Evolutionary conservation across 352 stramenopile species (phyloP).

Genomic region (Phytophthora multivora): DNA sequence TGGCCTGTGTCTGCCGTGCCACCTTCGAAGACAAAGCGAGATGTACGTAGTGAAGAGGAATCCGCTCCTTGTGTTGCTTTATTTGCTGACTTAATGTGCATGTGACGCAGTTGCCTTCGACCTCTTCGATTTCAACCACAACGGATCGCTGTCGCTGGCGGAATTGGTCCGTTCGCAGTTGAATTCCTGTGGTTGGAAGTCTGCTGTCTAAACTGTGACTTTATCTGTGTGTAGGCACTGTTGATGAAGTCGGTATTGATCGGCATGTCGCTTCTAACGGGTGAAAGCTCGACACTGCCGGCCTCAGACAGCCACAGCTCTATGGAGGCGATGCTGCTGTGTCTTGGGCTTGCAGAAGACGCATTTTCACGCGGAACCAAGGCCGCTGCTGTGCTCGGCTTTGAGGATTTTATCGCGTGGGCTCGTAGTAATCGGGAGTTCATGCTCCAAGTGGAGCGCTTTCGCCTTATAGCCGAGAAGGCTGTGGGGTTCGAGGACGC

Average conservation of each 20-base stretch:
- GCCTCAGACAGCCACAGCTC: conserved; percentile 8
- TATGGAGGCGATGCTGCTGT: conserved; percentile 48
- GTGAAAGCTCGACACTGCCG: conserved; percentile 10
- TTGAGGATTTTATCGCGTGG: conserved; percentile 85
- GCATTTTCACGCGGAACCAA: conserved; percentile 66
- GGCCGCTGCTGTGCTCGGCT: conserved; percentile 50
- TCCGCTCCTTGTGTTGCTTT: too few relatives aligned
- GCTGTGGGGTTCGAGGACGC: conserved; percentile 66
- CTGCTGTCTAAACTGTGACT: not conserved
- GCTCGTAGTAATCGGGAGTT: conserved; percentile 84
- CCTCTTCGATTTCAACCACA: conserved; percentile 84
- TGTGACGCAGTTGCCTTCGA: conserved; percentile 26
- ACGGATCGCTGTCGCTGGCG: conserved; percentile 71
- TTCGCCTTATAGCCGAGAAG: conserved; percentile 74
- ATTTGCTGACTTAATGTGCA: not conserved
- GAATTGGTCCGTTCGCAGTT: conserved; percentile 49
- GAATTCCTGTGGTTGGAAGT: too few relatives aligned
- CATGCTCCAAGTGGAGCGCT: conserved; percentile 85
- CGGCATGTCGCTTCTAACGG: conserved; percentile 70
- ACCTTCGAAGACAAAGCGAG: conserved; percentile 83
- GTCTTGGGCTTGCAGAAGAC: conserved; percentile 53
- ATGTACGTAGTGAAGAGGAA: conserved; percentile 41
- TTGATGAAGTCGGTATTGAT: conserved; percentile 84
- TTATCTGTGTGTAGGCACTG: conserved; percentile 42
- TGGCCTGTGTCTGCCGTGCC: conserved; percentile 72